These are phyloP conservation scores for Diospyros lotus DNA, from an alignment of 148 eudicot genomes.

Conservation along the genomic window DNA sequence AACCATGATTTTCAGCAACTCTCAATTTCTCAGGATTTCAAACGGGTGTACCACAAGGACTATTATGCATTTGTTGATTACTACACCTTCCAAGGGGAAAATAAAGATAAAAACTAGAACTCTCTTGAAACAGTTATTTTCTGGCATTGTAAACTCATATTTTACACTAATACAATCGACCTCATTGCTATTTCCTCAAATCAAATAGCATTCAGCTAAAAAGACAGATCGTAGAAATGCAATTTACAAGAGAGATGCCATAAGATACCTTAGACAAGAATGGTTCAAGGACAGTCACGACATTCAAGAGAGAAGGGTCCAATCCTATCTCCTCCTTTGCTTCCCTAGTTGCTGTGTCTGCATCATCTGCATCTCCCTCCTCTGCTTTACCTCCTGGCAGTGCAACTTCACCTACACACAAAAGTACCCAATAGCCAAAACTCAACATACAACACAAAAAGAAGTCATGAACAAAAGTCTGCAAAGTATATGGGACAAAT, in stretches of 20 bases:
- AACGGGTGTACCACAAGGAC: too few species aligned
- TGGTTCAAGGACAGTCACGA: constrained; percentile 80
- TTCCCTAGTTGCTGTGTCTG: constrained; percentile 74
- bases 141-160: too few species aligned
- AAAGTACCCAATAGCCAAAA: background rate
- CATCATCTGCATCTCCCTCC: constrained; percentile 73
- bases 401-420: constrained; percentile 76
- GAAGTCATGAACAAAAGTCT: background rate
- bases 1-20: background rate
- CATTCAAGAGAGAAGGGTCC: constrained; percentile 74
- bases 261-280: constrained; percentile 72
- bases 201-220: background rate
- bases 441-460: background rate
- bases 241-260: background rate
- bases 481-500: background rate
- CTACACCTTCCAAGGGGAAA: too few species aligned
- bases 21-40: too few species aligned
- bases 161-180: background rate
- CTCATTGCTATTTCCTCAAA: background rate
- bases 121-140: too few species aligned
- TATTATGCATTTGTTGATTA: too few species aligned
- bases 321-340: constrained; percentile 95
- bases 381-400: constrained; percentile 92
- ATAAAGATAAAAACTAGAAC: too few species aligned
- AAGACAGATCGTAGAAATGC: background rate